phyloP scores from a whole-genome alignment of 768 basidiomycete species.

The Suillus subluteus region DNA sequence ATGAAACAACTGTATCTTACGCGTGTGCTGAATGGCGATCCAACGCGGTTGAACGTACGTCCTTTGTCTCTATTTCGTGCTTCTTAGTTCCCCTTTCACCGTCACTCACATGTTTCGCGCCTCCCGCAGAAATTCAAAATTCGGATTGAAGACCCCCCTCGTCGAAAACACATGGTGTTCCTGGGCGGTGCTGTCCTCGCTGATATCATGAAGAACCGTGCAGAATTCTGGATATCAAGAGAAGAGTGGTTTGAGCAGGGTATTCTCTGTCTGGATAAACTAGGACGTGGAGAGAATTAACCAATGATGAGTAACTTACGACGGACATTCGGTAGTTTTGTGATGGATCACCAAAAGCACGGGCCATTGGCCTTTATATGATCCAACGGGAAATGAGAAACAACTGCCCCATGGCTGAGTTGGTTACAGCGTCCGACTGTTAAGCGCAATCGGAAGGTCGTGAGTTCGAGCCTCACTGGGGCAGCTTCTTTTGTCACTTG shows the following conservation, averaged over 20 bases:
- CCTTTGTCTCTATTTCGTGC: not conserved
- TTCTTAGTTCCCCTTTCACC: constrained; percentile 7
- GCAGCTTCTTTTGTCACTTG: constrained; percentile 30
- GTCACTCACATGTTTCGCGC: not conserved
- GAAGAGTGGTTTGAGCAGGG: constrained; percentile 98
- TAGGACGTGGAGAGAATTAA: constrained; percentile 66
- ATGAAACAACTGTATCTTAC: constrained; percentile 99
- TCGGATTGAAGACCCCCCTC: constrained; percentile 95
- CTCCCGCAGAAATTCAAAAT: constrained; percentile 94
- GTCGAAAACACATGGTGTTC: constrained; percentile 99
- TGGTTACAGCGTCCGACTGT: constrained; percentile 56
- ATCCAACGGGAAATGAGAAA: not conserved
- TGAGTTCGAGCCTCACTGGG: constrained; percentile 59
- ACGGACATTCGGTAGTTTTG: constrained; percentile 6
- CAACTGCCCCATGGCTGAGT: constrained; percentile 54
- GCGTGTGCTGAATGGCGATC: constrained; percentile 83
- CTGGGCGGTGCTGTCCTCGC: constrained; percentile 97
- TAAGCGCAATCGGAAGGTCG: constrained; percentile 50
- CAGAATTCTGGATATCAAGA: constrained; percentile 94
- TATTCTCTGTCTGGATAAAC: constrained; percentile 77
- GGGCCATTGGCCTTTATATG: not conserved
- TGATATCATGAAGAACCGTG: constrained; percentile 95
- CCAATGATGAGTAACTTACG: not conserved
- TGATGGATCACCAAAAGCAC: not conserved
- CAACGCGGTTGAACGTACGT: constrained; percentile 83